Base-by-base conservation (phyloP, 495 filamentous ascomycete genomes). In the Delitschia confertaspora region DNA sequence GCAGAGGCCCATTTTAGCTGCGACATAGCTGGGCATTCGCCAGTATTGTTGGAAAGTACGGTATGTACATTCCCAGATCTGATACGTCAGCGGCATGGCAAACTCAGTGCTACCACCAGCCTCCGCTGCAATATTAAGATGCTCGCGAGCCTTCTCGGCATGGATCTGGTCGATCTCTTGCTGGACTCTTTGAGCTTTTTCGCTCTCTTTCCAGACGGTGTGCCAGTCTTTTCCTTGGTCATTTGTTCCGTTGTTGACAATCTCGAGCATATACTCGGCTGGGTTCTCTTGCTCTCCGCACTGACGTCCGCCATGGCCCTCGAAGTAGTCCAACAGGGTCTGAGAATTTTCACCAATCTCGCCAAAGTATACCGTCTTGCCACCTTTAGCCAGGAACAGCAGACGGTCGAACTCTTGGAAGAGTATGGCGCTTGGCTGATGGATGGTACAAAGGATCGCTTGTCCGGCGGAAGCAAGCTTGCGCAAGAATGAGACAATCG, bases 181-280 rank as follows among this genome's bases (percentile, higher is more conserved):
- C 84, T 33, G 72, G 61, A 47, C 42, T 3, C 20, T 18, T 7
- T 26, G 2, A 10, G 22, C 17, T 17, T 26, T 7, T 18, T 24
- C 19, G 51, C 78, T 84, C 2, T 81, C 69, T 18, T 40, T 40
- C 49, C 49, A 52, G 14, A 46, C 37, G 2, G 18, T 23, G 22
- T 32, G 32, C 45, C 34, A 53, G 18, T 42, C 45, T 38, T 22
- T 20, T 13, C 22, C 33, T n/a, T 32, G 21, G 9, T 16, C 35
- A 13, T 41, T 42, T 6, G 7, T 33, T 4, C 36, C 37, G 18
- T 26, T 37, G 31, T 30, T 42, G 21, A 38, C 36, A 32, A 47
- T 40, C 55, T 94, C 87, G 29, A 95, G 70, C 85, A 95, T 94
- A 80, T 83, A 93, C 63, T 96, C 89, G 16, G 88, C 88, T 22